Percentiles rank a stretch among this genome's conserved stretches.
Conservation (phyloP, 164 flowering plant species). For the Chloranthus sessilifolius region DNA sequence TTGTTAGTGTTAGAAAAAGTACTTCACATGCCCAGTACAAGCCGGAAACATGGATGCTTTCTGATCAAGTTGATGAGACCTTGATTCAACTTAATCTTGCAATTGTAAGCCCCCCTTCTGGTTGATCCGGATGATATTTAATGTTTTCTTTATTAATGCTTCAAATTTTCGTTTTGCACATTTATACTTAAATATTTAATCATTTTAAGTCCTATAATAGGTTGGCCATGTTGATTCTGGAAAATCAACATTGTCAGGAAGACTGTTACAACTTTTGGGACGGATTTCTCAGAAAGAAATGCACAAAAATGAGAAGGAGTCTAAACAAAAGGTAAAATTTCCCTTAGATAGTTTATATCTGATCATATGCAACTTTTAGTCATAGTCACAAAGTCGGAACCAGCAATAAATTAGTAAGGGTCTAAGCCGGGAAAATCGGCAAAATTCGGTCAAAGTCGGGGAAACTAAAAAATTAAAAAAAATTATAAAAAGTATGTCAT, state of each 20-base stretch:
- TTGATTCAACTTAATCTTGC: slow-evolving; percentile 83
- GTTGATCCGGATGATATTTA: neutral
- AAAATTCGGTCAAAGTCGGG: no score
- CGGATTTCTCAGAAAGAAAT: slow-evolving; percentile 77
- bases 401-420: no score
- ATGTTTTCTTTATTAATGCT: neutral
- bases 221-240: slow-evolving; percentile 99
- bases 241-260: slow-evolving; percentile 95
- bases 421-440: no score
- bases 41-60: slow-evolving; percentile 82
- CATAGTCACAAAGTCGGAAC: no score
- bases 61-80: slow-evolving; percentile 37
- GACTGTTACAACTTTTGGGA: slow-evolving; percentile 77
- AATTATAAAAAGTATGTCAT: no score
- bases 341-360: neutral
- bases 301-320: slow-evolving; percentile 91
- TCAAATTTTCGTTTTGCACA: neutral
- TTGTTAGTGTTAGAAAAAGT: slow-evolving; percentile 16
- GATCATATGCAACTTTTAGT: neutral
- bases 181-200: neutral
- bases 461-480: no score
- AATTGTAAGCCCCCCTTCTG: slow-evolving; percentile 46
- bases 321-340: slow-evolving; percentile 57
- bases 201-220: slow-evolving; percentile 27
- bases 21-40: slow-evolving; percentile 33